Conservation (phyloP, 495 filamentous ascomycete genomes). For the Penicillium robsamsonii region DNA sequence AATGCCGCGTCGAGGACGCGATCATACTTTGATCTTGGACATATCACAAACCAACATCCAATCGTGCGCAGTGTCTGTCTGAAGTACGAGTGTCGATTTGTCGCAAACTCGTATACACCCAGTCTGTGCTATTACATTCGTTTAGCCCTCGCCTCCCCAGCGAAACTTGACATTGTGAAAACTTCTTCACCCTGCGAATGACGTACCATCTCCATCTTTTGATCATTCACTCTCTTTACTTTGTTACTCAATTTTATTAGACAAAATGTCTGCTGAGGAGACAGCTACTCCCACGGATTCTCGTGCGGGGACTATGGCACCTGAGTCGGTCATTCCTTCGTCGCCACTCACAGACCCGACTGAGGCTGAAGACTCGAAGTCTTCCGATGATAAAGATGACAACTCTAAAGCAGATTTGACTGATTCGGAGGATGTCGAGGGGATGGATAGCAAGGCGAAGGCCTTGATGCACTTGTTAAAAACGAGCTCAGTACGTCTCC, state of each 20-base stretch:
- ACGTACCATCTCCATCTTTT: constrained; percentile 12
- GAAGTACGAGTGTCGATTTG: background rate
- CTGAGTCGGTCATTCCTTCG: constrained; percentile 45
- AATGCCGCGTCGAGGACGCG: constrained; percentile 23
- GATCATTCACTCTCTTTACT: background rate
- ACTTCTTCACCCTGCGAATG: constrained; percentile 20
- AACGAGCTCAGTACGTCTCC: constrained; percentile 49
- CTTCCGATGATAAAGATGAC: background rate
- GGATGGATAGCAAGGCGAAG: constrained; percentile 42
- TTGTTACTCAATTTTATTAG: background rate
- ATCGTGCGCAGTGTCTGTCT: background rate
- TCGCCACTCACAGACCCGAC: constrained; percentile 35
- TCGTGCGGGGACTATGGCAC: constrained; percentile 28
- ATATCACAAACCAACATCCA: background rate
- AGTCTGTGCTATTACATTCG: background rate
- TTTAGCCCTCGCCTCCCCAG: background rate
- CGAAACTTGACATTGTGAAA: constrained; percentile 4
- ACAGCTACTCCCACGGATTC: constrained; percentile 36
- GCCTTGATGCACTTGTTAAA: constrained; percentile 45
- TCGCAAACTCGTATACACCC: background rate
- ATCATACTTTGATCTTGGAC: background rate
- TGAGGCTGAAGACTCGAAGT: constrained; percentile 22
- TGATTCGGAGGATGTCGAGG: constrained; percentile 32
- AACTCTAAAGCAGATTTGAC: constrained; percentile 14
- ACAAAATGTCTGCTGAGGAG: constrained; percentile 34